These are phyloP conservation scores for Geranium brycei DNA, from an alignment of 345 rosid species.

Conservation along the genomic window DNA sequence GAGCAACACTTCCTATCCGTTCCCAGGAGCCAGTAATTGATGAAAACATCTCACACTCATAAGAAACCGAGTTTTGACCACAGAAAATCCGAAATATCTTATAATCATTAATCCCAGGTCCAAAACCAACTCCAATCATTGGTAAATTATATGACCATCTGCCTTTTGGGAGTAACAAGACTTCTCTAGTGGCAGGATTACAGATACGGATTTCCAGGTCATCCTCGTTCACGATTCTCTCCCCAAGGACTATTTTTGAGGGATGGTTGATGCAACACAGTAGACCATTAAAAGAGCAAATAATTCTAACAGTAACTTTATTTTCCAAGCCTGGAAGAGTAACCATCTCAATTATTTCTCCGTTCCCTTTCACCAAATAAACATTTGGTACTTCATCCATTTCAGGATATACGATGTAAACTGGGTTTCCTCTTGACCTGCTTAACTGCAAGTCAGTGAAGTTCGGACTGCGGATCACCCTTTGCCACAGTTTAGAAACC, in stretches of 20 bases:
- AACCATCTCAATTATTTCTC: background rate
- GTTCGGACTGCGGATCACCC: slow-evolving; percentile 3
- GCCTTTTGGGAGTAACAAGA: slow-evolving; percentile 22
- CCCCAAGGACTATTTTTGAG: too few relatives aligned
- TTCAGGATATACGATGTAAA: slow-evolving; percentile 5
- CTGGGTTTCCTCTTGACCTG: slow-evolving; percentile 9
- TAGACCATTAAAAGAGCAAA: slow-evolving; percentile 1
- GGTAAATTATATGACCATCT: slow-evolving; percentile 13
- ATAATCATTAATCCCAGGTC: slow-evolving; percentile 17
- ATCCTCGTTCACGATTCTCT: background rate
- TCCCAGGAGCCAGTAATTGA: slow-evolving; percentile 24
- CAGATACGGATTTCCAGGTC: slow-evolving; percentile 23
- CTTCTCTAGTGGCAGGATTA: slow-evolving; percentile 17
- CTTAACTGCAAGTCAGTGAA: slow-evolving; percentile 9
- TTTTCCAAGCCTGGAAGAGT: background rate
- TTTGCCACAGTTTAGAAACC: slow-evolving; percentile 4
- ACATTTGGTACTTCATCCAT: background rate
- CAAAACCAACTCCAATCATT: slow-evolving; percentile 21
- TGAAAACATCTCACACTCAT: slow-evolving; percentile 22
- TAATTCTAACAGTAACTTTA: background rate
- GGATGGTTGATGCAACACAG: slow-evolving; percentile 1
- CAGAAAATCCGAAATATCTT: slow-evolving; percentile 21
- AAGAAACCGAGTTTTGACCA: background rate
- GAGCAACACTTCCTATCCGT: slow-evolving; percentile 18
- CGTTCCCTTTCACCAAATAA: background rate